Conservation (phyloP, 1,139 yeast genomes). For the Tardiomyces depauwii region DNA sequence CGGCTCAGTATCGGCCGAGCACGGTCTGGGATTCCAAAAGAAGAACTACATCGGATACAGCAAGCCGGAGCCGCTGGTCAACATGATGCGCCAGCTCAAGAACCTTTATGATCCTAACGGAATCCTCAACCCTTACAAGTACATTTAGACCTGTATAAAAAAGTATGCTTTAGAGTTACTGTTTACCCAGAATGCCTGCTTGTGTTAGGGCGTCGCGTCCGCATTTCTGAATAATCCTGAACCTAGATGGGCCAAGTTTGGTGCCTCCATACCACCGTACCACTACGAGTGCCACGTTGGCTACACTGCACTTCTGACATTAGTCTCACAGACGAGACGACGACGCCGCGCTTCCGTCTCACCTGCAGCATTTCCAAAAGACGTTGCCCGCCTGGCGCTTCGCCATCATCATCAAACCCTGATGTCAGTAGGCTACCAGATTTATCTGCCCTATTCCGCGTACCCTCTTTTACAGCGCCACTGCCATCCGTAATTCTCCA, state of each 20-base stretch:
- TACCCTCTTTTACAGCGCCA: constrained; percentile 8
- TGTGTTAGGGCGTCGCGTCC: constrained; percentile 66
- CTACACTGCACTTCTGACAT: constrained; percentile 47
- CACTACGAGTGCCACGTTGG: constrained; percentile 78
- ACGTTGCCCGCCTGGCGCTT: constrained; percentile 76
- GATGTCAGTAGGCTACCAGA: no score
- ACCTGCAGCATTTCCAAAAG: constrained; percentile 42
- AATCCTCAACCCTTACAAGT: constrained; percentile 88
- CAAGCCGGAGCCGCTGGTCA: constrained; percentile 57
- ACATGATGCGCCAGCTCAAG: constrained; percentile 66
- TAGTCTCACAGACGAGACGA: no score
- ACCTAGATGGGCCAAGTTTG: constrained; percentile 74
- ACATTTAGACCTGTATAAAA: constrained; percentile 20
- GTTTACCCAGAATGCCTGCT: not conserved
- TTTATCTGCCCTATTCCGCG: not conserved
- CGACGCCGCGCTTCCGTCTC: no score
- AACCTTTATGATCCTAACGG: constrained; percentile 79
- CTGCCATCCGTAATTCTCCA: constrained; percentile 43
- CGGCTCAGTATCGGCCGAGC: constrained; percentile 95
- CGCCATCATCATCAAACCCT: constrained; percentile 60
- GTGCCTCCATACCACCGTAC: constrained; percentile 88
- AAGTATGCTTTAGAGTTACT: not conserved
- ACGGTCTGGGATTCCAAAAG: constrained; percentile 95
- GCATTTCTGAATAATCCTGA: constrained; percentile 74
- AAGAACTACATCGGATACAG: constrained; percentile 78